A percentile compares a stretch with the other conserved stretches of the same genome.
Evolutionary conservation across 129 eudicot genomes (phyloP).

Genomic region (Mikania micrantha): DNA sequence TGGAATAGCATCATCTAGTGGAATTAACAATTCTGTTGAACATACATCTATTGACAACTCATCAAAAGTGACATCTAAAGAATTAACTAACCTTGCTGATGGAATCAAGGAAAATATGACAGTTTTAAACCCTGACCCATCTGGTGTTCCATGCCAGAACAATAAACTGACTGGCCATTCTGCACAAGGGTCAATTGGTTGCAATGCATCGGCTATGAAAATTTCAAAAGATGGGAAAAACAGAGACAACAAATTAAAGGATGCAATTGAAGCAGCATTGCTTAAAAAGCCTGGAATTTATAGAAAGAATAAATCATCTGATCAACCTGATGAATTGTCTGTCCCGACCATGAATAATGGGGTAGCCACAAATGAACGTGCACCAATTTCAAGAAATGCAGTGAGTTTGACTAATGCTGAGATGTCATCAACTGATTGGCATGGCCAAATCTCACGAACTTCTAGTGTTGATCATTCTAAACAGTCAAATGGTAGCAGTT

Average conservation of each 20-base stretch:
- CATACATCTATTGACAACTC: conserved; percentile 39
- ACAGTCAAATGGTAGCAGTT: conserved; percentile 32
- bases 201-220: conserved; percentile 32
- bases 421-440: conserved; percentile 25
- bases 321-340: conserved; percentile 49
- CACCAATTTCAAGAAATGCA: conserved; percentile 22
- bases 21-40: conserved; percentile 31
- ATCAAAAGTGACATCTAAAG: conserved; percentile 26
- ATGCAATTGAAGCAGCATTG: conserved; percentile 87
- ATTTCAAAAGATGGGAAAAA: conserved; percentile 35
- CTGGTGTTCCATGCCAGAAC: conserved; percentile 30
- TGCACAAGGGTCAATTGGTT: conserved; percentile 17
- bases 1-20: conserved; percentile 45
- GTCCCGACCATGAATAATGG: conserved; percentile 33
- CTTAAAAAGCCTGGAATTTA: conserved; percentile 76
- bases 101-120: conserved; percentile 40
- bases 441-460: conserved; percentile 23
- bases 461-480: conserved; percentile 34
- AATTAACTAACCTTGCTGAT: conserved; percentile 42
- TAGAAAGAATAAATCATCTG: conserved; percentile 46
- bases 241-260: conserved; percentile 62
- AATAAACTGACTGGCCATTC: conserved; percentile 44
- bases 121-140: conserved; percentile 20
- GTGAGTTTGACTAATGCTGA: conserved; percentile 30
- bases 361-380: conserved; percentile 31